Percentiles rank a stretch among this genome's conserved stretches.
Conservation (phyloP, 192 early-diverging fungal genomes). For the Oehlia diaphana region DNA sequence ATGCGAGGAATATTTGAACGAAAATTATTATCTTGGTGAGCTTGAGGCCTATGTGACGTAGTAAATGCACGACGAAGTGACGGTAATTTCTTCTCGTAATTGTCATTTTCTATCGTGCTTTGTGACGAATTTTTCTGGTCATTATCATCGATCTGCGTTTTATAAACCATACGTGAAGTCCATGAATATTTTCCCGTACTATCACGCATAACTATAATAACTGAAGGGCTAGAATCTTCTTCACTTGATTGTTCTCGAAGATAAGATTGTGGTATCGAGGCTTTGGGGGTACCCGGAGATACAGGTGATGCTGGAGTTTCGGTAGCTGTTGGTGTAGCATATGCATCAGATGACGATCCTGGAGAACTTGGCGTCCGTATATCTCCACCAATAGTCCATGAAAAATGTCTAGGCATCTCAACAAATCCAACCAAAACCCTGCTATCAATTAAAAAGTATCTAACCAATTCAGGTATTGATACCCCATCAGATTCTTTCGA, state of each 20-base stretch:
- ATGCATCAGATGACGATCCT: not conserved
- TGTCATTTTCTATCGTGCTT: not conserved
- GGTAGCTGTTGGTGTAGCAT: not conserved
- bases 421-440: conserved; percentile 66
- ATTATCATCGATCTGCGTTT: not conserved
- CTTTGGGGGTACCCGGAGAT: not conserved
- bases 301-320: conserved; percentile 1
- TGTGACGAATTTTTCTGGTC: not conserved
- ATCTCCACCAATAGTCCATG: not conserved
- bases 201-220: conserved; percentile 66
- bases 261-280: not conserved
- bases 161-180: conserved; percentile 57
- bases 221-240: conserved; percentile 40
- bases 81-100: not conserved
- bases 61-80: not conserved
- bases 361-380: not conserved
- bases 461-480: conserved; percentile 42
- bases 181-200: conserved; percentile 72
- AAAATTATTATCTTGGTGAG: not conserved
- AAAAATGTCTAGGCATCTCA: conserved; percentile 50
- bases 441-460: conserved; percentile 71
- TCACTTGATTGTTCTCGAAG: conserved; percentile 6
- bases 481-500: conserved; percentile 10
- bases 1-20: not conserved
- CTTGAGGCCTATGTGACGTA: not conserved